Evolutionary conservation across 352 stramenopile species (phyloP).

Genomic region (Phytophthora idaei): DNA sequence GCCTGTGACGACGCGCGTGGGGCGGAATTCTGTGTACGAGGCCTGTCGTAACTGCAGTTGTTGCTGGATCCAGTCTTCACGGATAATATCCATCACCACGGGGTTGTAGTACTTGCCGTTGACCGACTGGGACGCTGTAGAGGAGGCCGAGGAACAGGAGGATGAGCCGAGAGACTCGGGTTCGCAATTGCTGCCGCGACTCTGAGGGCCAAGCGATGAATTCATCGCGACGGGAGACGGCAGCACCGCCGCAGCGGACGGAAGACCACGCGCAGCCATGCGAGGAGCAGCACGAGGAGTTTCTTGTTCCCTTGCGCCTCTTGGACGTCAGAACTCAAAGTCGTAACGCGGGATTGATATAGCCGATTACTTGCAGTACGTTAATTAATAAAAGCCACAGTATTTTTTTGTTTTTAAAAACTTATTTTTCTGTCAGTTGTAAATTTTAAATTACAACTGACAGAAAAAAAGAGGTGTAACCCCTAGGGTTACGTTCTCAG

Average conservation of each 20-base stretch:
- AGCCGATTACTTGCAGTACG: too few species aligned
- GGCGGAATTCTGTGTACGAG: constrained; percentile 71
- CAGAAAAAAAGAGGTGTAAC: neutral
- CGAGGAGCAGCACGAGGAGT: neutral
- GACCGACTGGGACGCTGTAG: neutral
- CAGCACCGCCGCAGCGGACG: constrained; percentile 12
- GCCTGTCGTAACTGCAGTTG: constrained; percentile 64
- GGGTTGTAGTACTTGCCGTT: constrained; percentile 84
- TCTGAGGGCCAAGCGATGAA: constrained; percentile 7
- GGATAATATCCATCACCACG: constrained; percentile 84
- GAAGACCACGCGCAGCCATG: constrained; percentile 19
- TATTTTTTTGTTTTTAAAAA: too few species aligned
- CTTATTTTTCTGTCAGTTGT: neutral
- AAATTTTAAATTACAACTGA: neutral
- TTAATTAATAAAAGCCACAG: too few species aligned
- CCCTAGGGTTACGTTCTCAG: constrained; percentile 20
- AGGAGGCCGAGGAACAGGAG: constrained; percentile 12
- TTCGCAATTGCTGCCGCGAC: constrained; percentile 18
- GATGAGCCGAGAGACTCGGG: constrained; percentile 13
- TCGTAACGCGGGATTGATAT: constrained; percentile 6
- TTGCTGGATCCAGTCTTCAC: constrained; percentile 89
- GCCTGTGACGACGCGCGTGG: constrained; percentile 71
- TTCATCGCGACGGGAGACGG: constrained; percentile 14
- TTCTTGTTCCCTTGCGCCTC: constrained; percentile 5
- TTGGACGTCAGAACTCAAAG: constrained; percentile 8